Conservation (phyloP, 176 grass and related monocot species). For the Musa beccarii region DNA sequence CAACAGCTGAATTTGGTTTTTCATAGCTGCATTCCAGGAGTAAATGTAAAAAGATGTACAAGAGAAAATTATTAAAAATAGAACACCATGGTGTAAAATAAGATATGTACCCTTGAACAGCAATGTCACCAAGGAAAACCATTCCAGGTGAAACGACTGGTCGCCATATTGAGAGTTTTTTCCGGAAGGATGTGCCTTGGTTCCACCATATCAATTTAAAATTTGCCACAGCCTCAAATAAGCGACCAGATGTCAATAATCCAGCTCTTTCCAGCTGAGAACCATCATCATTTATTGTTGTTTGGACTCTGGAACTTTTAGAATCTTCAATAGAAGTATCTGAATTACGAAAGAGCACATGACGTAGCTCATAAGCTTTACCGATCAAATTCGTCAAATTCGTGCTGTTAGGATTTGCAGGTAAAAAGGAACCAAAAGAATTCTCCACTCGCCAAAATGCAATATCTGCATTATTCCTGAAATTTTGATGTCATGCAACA, state of each 20-base stretch:
- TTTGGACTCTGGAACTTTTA: conserved; percentile 26
- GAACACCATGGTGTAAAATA: conserved; percentile 13
- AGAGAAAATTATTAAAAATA: not conserved
- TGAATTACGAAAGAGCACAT: conserved; percentile 57
- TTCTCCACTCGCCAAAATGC: conserved; percentile 84
- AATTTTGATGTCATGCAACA: conserved; percentile 6
- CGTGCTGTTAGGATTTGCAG: conserved; percentile 41
- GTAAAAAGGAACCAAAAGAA: conserved; percentile 86
- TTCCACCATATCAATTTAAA: conserved; percentile 93
- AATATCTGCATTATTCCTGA: conserved; percentile 44
- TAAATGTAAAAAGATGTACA: conserved; percentile 13
- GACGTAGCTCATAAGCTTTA: conserved; percentile 75
- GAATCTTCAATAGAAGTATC: conserved; percentile 34
- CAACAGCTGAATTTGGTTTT: conserved; percentile 84
- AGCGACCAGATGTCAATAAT: conserved; percentile 43
- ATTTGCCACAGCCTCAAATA: conserved; percentile 73
- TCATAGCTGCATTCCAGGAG: conserved; percentile 50
- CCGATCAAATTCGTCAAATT: conserved; percentile 40
- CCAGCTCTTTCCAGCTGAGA: conserved; percentile 46
- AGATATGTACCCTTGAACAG: conserved; percentile 71
- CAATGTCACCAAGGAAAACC: conserved; percentile 83
- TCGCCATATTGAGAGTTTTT: conserved; percentile 92
- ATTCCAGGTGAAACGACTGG: conserved; percentile 64
- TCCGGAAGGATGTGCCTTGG: conserved; percentile 46
- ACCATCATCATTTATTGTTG: conserved; percentile 24